These are phyloP conservation scores for Ceratocystis huliohia DNA, from an alignment of 2,329 filamentous ascomycete genomes.

Conservation along the genomic window DNA sequence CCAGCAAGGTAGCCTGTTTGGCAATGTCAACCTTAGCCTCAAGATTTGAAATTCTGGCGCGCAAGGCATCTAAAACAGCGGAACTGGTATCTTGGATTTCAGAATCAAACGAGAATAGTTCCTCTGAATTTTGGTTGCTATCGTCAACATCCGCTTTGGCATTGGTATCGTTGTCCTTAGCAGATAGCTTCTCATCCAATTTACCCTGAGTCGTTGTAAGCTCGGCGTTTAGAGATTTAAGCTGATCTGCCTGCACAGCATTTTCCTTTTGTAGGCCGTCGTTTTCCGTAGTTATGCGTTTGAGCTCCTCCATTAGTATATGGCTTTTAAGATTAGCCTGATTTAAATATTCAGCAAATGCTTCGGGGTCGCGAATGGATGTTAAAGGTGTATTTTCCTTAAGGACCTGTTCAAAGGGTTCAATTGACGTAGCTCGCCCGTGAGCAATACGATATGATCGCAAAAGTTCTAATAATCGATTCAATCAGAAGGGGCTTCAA, in stretches of 20 bases:
- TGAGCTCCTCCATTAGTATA: constrained; percentile 89
- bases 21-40: constrained; percentile 58
- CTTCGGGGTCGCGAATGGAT: constrained; percentile 72
- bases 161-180: constrained; percentile 19
- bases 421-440: constrained; percentile 71
- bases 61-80: constrained; percentile 57
- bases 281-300: constrained; percentile 69
- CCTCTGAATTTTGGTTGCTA: constrained; percentile 30
- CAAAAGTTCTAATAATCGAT: constrained; percentile 52
- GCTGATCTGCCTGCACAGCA: constrained; percentile 29
- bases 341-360: constrained; percentile 78
- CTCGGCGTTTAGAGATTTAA: constrained; percentile 42
- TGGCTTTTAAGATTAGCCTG: constrained; percentile 76
- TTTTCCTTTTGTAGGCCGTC: constrained; percentile 67
- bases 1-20: constrained; percentile 55
- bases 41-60: constrained; percentile 53
- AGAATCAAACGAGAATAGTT: constrained; percentile 86
- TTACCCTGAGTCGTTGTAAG: constrained; percentile 27
- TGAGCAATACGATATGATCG: constrained; percentile 89
- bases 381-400: constrained; percentile 86
- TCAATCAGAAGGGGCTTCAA: not conserved
- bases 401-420: constrained; percentile 81
- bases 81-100: constrained; percentile 66
- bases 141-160: constrained; percentile 30
- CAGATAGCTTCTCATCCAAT: not conserved